phyloP scores from a whole-genome alignment of 2,329 filamentous ascomycete genomes.

The Leptosphaerulina australis region DNA sequence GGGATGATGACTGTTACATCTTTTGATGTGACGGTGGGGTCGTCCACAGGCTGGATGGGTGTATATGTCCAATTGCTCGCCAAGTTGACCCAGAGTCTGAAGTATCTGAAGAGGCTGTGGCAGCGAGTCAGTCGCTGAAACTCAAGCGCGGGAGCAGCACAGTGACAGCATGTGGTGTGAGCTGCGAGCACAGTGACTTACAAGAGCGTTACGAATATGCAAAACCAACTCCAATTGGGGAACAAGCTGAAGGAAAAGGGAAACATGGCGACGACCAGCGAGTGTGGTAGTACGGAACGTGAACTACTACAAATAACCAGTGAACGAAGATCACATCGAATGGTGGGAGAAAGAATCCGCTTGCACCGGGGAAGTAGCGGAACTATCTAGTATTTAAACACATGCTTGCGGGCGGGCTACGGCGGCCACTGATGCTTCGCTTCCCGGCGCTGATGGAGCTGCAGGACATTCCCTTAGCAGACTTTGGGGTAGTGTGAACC shows the following conservation, averaged over 20 bases:
- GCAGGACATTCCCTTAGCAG: conserved; percentile 50
- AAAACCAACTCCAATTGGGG: conserved; percentile 50
- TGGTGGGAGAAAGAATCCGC: conserved; percentile 48
- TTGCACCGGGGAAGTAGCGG: conserved; percentile 47
- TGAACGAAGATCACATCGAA: conserved; percentile 50
- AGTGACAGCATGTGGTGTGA: conserved; percentile 10
- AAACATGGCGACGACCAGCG: conserved; percentile 49
- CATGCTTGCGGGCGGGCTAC: conserved; percentile 47
- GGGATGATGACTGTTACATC: conserved; percentile 96
- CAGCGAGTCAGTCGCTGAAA: conserved; percentile 31
- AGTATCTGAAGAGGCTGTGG: conserved; percentile 81
- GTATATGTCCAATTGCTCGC: conserved; percentile 79
- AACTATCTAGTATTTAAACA: conserved; percentile 50
- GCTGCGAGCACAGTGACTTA: conserved; percentile 29
- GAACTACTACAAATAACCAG: conserved; percentile 41
- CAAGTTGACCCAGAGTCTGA: conserved; percentile 83
- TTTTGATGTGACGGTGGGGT: conserved; percentile 76
- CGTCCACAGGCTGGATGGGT: conserved; percentile 79
- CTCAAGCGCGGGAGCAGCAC: conserved; percentile 8
- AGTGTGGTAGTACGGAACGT: conserved; percentile 45
- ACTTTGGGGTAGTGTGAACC: conserved; percentile 50
- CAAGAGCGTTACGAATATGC: conserved; percentile 46
- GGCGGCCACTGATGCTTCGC: conserved; percentile 49
- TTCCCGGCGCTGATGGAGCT: conserved; percentile 50
- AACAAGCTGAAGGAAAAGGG: conserved; percentile 45